Evolutionary conservation across 2,329 filamentous ascomycete genomes (phyloP), one percentile per base, ranked within the genome.

Genomic region (Ophiocordyceps camponoti-saundersi): DNA sequence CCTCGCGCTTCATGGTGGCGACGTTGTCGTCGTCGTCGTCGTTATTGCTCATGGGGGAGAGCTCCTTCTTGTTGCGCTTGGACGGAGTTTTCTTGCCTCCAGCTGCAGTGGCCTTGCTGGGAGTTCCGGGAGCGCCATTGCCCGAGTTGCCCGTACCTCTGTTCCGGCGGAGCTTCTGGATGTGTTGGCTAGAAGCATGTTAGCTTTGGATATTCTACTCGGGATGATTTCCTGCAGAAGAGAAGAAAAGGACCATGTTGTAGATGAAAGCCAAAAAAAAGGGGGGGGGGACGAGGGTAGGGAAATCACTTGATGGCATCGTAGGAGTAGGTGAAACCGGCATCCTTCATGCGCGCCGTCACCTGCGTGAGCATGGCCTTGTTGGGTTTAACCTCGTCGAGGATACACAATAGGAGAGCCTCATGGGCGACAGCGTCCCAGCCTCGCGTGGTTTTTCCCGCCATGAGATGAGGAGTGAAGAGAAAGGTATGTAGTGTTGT

Each of bases 131-230:
- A 7, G 52, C 46, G 0, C 52, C 52, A 16, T 52, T 54, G 30
- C 56, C 42, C 20, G 59, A 51, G 8, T 47, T 54, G 13, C 50
- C 40, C 6, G 54, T 56, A n/a, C 63, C 62, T 6, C 61, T 59
- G 36, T 50, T 57, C 49, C 58, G 61, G 49, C 64, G 64, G 3
- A 71, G 60, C 52, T 70, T 71, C 51, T 68, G 65, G 8, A 71
- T 61, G 32, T 71, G 68, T 53, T 71, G 68, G 43, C 68, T 71
- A 44, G 46, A 46, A 40, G 39, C 3, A 32, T 15, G 13, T 32
- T 12, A 32, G 30, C 30, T 12, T 32, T 32, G 11, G 23, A 8
- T 26, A 26, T 26, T 8, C 23, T 8, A n/a, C n/a, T n/a, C n/a
- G n/a, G n/a, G n/a, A n/a, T n/a, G n/a, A n/a, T n/a, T n/a, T n/a